A percentile compares a stretch with the other conserved stretches of the same genome.
Conservation (phyloP, 148 eudicot genomes). For the Rhododendron vialii region DNA sequence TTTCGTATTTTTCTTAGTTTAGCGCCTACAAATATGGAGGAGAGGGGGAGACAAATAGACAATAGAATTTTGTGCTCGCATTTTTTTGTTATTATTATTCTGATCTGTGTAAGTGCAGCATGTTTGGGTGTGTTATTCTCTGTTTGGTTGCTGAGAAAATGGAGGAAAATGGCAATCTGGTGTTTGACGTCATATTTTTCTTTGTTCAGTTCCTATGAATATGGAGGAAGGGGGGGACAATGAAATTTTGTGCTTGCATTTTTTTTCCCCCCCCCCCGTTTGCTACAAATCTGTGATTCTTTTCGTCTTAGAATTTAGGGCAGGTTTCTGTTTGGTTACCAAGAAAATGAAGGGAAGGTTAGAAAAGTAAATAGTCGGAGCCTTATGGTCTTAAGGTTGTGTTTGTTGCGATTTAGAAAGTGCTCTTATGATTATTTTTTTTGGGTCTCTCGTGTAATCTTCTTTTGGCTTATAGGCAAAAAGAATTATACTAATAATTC, state of each 20-base stretch:
- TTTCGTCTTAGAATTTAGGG: slow-evolving; percentile 16
- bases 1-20: background rate
- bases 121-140: background rate
- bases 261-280: slow-evolving; percentile 1
- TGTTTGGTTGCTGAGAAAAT: slow-evolving; percentile 15
- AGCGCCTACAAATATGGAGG: background rate
- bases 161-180: background rate
- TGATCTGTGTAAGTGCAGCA: background rate
- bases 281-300: background rate
- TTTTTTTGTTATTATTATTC: background rate
- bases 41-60: background rate
- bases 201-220: background rate
- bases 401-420: background rate
- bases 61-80: background rate
- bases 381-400: background rate
- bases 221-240: background rate
- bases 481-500: background rate
- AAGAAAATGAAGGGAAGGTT: slow-evolving; percentile 14
- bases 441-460: background rate
- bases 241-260: background rate
- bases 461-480: background rate
- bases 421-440: background rate
- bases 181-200: background rate
- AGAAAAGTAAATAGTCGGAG: background rate
- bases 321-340: slow-evolving; percentile 17